Conservation (phyloP, 2,329 filamentous ascomycete genomes). For the Calonectria multiphialidica region DNA sequence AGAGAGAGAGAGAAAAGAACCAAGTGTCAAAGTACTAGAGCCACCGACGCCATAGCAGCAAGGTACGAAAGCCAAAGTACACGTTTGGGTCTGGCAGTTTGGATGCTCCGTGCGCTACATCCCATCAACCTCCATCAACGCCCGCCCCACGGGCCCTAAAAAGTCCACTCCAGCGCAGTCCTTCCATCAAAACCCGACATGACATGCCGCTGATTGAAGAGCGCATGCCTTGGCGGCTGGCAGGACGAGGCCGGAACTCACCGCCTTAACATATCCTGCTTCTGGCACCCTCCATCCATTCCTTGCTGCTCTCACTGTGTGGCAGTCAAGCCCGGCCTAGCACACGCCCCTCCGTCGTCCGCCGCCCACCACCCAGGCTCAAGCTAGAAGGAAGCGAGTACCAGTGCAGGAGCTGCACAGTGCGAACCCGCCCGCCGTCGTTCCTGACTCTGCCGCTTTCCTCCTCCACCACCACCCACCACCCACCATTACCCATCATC, state of each 20-base stretch:
- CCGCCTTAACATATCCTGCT: constrained; percentile 40
- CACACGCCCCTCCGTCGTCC: neutral
- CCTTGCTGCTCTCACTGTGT: neutral
- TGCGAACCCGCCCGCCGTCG: neutral
- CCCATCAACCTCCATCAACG: neutral
- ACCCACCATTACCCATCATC: neutral
- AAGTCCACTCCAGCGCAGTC: constrained; percentile 3
- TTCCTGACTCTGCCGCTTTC: constrained; percentile 12
- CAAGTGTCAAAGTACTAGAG: neutral
- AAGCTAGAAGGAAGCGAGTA: neutral
- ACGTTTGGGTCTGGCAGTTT: neutral
- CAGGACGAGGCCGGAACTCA: constrained; percentile 42
- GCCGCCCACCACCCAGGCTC: neutral
- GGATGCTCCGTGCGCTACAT: neutral
- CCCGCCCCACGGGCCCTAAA: constrained; percentile 14
- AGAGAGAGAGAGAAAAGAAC: neutral
- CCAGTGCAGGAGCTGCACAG: neutral
- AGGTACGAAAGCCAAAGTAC: constrained; percentile 11
- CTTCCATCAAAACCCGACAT: neutral
- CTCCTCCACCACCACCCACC: neutral
- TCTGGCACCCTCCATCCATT: neutral
- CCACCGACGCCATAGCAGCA: neutral
- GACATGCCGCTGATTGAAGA: constrained; percentile 7
- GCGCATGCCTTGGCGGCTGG: constrained; percentile 33
- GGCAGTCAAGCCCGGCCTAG: neutral